These are phyloP conservation scores for Hypoxylon sp. DNA, from an alignment of 2,329 filamentous ascomycete species.

Conservation along the genomic window DNA sequence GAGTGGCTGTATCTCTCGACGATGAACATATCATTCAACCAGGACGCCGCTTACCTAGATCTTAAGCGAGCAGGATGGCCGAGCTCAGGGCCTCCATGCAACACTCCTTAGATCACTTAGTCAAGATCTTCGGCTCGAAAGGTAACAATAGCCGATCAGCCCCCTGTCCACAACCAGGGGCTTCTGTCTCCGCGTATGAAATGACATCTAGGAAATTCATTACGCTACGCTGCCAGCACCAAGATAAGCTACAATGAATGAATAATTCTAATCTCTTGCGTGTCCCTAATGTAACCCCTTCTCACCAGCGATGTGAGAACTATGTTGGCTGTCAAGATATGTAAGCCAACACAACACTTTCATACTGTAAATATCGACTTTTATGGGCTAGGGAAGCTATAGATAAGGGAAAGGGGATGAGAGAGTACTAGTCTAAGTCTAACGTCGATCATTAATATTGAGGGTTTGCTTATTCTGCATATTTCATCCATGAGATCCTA, in stretches of 20 bases:
- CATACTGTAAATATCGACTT: not conserved
- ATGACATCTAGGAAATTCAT: not conserved
- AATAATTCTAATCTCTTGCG: not conserved
- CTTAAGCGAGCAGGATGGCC: constrained; percentile 1
- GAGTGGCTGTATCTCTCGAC: not conserved
- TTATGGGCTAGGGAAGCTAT: not conserved
- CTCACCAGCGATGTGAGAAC: not conserved
- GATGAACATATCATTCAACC: not conserved
- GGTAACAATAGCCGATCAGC: constrained; percentile 24
- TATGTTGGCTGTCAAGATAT: not conserved
- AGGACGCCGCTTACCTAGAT: not conserved
- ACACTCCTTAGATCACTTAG: constrained; percentile 17
- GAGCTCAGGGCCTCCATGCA: constrained; percentile 18
- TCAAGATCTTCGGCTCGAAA: not conserved
- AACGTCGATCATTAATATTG: not conserved
- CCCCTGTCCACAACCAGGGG: not conserved
- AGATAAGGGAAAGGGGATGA: not conserved
- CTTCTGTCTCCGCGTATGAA: constrained; percentile 3
- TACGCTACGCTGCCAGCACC: not conserved
- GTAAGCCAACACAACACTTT: not conserved
- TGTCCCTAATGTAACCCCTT: not conserved
- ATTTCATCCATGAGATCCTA: not conserved
- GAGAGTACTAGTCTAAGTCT: not conserved
- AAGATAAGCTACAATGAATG: not conserved
- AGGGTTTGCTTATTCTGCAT: not conserved